phyloP scores from a whole-genome alignment of 2,329 filamentous ascomycete species.

The Apiospora rasikravindrae region DNA sequence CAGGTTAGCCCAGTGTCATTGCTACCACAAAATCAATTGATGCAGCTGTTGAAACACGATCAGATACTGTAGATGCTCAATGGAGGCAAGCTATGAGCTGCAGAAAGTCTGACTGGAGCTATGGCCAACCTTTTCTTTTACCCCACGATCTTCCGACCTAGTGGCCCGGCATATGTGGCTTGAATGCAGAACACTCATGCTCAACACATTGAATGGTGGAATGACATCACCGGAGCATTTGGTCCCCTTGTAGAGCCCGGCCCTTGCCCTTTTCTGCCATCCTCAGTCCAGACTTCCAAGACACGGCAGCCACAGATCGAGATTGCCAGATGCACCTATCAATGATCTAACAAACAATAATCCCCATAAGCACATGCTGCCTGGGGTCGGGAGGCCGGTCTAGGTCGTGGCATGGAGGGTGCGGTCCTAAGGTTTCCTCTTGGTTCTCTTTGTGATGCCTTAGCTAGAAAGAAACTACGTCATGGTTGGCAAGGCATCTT shows the following conservation, averaged over 20 bases:
- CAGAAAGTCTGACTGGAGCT: background rate
- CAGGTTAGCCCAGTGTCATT: background rate
- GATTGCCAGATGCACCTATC: background rate
- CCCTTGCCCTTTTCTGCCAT: background rate
- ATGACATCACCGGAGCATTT: constrained; percentile 21
- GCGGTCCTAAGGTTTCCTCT: background rate
- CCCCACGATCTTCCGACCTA: background rate
- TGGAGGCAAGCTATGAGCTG: background rate
- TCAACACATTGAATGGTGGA: background rate
- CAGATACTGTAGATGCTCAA: background rate
- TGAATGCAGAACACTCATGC: background rate
- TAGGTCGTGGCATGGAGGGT: background rate
- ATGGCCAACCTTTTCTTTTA: background rate
- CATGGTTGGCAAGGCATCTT: constrained; percentile 5
- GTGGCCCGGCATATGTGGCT: constrained; percentile 7
- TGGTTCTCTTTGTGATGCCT: constrained; percentile 7
- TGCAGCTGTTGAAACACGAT: background rate
- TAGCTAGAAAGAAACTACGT: background rate
- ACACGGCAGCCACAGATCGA: constrained; percentile 17
- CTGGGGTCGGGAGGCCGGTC: background rate
- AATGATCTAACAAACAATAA: background rate
- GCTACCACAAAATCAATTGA: background rate
- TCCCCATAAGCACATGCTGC: background rate
- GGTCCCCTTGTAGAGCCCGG: background rate
- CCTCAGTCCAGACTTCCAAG: background rate